These are phyloP conservation scores for Talaromyces sp. DNA, from an alignment of 2,329 filamentous ascomycete genomes.

Conservation along the genomic window DNA sequence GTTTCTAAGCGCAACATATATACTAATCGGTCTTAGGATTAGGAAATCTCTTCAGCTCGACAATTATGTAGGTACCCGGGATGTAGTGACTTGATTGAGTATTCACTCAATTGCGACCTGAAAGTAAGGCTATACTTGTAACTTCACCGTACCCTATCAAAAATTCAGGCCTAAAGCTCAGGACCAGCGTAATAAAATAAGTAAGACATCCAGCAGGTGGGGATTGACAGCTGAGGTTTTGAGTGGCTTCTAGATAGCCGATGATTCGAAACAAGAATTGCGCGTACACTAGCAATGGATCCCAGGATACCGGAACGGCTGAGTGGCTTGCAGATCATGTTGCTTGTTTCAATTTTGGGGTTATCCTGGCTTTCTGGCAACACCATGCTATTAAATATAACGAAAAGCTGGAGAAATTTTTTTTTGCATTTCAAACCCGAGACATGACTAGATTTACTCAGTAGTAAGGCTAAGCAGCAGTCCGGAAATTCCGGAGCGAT, in stretches of 20 bases:
- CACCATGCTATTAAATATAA: neutral
- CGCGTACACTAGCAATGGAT: neutral
- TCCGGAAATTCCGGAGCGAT: neutral
- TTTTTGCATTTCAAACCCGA: too few relatives aligned
- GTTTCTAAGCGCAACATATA: too few relatives aligned
- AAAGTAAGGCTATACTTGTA: too few relatives aligned
- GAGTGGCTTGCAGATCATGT: constrained; percentile 2
- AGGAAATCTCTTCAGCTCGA: too few relatives aligned
- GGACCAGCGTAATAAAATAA: too few relatives aligned
- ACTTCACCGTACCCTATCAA: too few relatives aligned
- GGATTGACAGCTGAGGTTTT: neutral
- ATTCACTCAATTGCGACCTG: too few relatives aligned
- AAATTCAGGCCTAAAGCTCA: too few relatives aligned
- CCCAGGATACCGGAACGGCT: neutral
- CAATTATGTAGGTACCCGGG: too few relatives aligned
- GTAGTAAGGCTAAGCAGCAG: neutral
- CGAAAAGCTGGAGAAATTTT: neutral
- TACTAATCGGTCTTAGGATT: too few relatives aligned
- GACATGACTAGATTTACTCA: neutral
- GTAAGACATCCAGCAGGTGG: neutral
- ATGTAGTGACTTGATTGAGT: too few relatives aligned
- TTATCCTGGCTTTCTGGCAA: neutral
- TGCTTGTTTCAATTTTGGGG: constrained; percentile 6
- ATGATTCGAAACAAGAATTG: neutral
- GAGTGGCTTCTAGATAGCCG: neutral